Percentiles rank a stretch among this genome's conserved stretches.
phyloP scores from a whole-genome alignment of 495 filamentous ascomycete genomes.

The Rusavskia elegans region DNA sequence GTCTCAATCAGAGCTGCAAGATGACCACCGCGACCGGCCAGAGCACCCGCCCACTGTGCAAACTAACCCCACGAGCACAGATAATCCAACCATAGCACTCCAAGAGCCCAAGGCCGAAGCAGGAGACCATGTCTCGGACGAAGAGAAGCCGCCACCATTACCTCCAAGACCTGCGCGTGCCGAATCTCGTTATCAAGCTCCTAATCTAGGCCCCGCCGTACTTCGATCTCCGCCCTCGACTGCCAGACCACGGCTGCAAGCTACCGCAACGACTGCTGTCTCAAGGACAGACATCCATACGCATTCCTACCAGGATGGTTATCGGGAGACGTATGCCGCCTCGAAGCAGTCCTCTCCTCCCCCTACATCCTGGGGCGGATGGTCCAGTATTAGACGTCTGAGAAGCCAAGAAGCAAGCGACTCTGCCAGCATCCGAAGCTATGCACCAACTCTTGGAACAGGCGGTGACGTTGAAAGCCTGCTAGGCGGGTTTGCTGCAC shows the following conservation, averaged over 20 bases:
- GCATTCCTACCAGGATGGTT: slow-evolving; percentile 50
- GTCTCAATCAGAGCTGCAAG: slow-evolving; percentile 1
- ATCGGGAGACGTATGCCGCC: slow-evolving; percentile 43
- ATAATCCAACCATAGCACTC: not conserved
- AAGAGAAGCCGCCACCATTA: slow-evolving; percentile 24
- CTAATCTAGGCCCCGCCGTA: not conserved
- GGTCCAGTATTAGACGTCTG: slow-evolving; percentile 28
- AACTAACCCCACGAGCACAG: not conserved
- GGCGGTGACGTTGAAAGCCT: slow-evolving; percentile 71
- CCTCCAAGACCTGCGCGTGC: not conserved
- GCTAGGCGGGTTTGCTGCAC: slow-evolving; percentile 47
- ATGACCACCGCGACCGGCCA: slow-evolving; percentile 1
- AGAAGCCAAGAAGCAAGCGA: slow-evolving; percentile 55
- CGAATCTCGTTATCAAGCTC: slow-evolving; percentile 7
- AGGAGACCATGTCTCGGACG: slow-evolving; percentile 3
- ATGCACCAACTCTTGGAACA: slow-evolving; percentile 54
- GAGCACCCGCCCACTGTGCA: not conserved
- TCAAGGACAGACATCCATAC: slow-evolving; percentile 63
- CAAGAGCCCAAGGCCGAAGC: not conserved
- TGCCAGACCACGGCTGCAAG: slow-evolving; percentile 36
- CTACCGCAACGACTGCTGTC: slow-evolving; percentile 68
- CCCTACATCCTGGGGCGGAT: slow-evolving; percentile 22
- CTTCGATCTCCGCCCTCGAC: not conserved
- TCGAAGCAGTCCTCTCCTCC: slow-evolving; percentile 19
- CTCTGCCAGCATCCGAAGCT: slow-evolving; percentile 68